A percentile compares a stretch with the other conserved stretches of the same genome.
Evolutionary conservation across 495 filamentous ascomycete species (phyloP).

Genomic region (Hypoxylon crocopeplum): DNA sequence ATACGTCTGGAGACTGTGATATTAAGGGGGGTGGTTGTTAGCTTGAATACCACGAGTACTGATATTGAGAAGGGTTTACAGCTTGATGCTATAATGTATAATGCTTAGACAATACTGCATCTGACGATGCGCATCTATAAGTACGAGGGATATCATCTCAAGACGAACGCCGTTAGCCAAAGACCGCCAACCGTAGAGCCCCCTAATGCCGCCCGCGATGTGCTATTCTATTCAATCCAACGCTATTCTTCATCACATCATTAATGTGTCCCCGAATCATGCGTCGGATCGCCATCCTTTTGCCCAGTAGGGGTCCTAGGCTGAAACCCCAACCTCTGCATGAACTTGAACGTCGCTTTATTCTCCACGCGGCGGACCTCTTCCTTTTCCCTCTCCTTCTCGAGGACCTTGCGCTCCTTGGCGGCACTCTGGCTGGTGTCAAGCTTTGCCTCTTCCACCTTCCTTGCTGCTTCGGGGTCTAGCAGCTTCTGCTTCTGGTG

Average conservation of each 20-base stretch:
- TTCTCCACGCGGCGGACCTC: constrained; percentile 49
- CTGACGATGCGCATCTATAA: too few species aligned
- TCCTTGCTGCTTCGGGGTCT: constrained; percentile 51
- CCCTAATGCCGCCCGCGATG: too few species aligned
- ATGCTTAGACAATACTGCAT: background rate
- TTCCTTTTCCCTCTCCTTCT: constrained; percentile 43
- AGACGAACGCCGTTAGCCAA: background rate
- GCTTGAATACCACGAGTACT: too few species aligned
- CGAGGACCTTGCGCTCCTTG: constrained; percentile 52
- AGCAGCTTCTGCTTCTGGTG: constrained; percentile 48
- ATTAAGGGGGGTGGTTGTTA: background rate
- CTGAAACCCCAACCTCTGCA: constrained; percentile 44
- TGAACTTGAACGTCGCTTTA: constrained; percentile 36
- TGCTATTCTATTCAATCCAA: background rate
- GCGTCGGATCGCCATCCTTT: constrained; percentile 10
- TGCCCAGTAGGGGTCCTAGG: constrained; percentile 35
- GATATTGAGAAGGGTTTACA: too few species aligned
- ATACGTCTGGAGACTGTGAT: too few species aligned
- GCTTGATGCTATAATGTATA: background rate
- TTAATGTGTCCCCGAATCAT: constrained; percentile 5
- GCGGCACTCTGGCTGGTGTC: constrained; percentile 60
- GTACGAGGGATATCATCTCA: background rate
- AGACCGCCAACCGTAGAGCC: background rate
- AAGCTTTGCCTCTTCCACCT: constrained; percentile 48
- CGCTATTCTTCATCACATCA: constrained; percentile 2